Evolutionary conservation across 192 early-diverging fungal genomes (phyloP).

Genomic region (Dispira simplex): DNA sequence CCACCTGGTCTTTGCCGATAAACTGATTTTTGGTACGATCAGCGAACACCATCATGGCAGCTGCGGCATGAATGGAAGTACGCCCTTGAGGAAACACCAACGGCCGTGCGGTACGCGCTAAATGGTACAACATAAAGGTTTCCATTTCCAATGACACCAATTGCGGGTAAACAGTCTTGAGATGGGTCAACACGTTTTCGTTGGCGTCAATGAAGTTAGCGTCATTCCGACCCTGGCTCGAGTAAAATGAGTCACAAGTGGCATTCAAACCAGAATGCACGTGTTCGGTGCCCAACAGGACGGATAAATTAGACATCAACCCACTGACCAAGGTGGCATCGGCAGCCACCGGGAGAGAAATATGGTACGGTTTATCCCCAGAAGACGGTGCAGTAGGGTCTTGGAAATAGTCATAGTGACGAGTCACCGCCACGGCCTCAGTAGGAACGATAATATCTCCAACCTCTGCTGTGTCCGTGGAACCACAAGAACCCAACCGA

Average conservation of each 20-base stretch:
- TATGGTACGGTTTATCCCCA: slow-evolving; percentile 35
- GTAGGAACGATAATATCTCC: slow-evolving; percentile 60
- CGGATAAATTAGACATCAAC: too few relatives aligned
- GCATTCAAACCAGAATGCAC: slow-evolving; percentile 50
- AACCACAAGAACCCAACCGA: slow-evolving; percentile 79
- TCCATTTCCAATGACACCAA: slow-evolving; percentile 69
- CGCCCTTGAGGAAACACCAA: slow-evolving; percentile 12
- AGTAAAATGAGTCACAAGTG: slow-evolving; percentile 76
- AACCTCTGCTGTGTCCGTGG: slow-evolving; percentile 31
- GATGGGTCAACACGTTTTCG: slow-evolving; percentile 32
- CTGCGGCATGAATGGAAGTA: slow-evolving; percentile 49
- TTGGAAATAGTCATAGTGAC: slow-evolving; percentile 64
- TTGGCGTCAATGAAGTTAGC: slow-evolving; percentile 66
- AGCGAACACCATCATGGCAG: slow-evolving; percentile 70
- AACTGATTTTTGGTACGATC: slow-evolving; percentile 53
- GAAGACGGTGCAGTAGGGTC: slow-evolving; percentile 14
- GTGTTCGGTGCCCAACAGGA: slow-evolving; percentile 18
- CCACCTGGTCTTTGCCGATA: slow-evolving; percentile 37
- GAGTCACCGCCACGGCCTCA: slow-evolving; percentile 40
- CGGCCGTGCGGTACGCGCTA: slow-evolving; percentile 34
- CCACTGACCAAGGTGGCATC: slow-evolving; percentile 35
- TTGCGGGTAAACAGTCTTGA: slow-evolving; percentile 21
- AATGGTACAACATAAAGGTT: slow-evolving; percentile 64
- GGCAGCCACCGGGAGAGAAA: slow-evolving; percentile 41
- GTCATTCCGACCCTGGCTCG: slow-evolving; percentile 29